Evolutionary conservation across 208 protist species (phyloP).

Genomic region (Leishmania tarentolae): DNA sequence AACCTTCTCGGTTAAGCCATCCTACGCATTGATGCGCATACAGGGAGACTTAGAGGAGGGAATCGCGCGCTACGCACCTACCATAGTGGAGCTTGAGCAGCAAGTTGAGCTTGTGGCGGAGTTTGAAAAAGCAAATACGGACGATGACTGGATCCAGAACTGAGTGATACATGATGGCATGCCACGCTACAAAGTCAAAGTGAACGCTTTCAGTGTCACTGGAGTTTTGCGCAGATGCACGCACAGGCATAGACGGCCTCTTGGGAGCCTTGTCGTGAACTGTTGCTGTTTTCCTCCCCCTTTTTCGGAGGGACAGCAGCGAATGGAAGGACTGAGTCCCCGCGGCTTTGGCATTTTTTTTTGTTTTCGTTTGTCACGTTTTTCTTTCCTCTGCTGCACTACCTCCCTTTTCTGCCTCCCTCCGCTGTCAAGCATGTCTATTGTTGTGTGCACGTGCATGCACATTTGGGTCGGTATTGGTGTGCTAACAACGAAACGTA

Average conservation of each 20-base stretch:
- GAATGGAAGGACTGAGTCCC: background rate
- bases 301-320: background rate
- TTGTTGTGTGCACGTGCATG: background rate
- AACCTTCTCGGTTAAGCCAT: constrained; percentile 61
- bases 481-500: background rate
- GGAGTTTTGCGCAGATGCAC: background rate
- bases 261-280: background rate
- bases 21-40: constrained; percentile 65
- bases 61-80: constrained; percentile 40
- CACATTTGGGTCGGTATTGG: background rate
- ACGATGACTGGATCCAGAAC: constrained; percentile 73
- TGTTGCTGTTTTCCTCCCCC: background rate
- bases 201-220: too few relatives aligned
- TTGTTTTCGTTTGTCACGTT: too few relatives aligned
- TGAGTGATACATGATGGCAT: constrained; percentile 1
- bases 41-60: constrained; percentile 57
- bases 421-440: background rate
- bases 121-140: constrained; percentile 35
- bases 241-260: background rate
- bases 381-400: too few relatives aligned
- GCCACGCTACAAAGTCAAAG: background rate
- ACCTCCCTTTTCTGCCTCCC: background rate
- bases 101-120: constrained; percentile 35
- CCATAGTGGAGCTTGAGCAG: constrained; percentile 56
- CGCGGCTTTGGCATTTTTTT: background rate